These are phyloP conservation scores for Backusella sp. DNA, from an alignment of 192 early-diverging fungal species.

Conservation along the genomic window DNA sequence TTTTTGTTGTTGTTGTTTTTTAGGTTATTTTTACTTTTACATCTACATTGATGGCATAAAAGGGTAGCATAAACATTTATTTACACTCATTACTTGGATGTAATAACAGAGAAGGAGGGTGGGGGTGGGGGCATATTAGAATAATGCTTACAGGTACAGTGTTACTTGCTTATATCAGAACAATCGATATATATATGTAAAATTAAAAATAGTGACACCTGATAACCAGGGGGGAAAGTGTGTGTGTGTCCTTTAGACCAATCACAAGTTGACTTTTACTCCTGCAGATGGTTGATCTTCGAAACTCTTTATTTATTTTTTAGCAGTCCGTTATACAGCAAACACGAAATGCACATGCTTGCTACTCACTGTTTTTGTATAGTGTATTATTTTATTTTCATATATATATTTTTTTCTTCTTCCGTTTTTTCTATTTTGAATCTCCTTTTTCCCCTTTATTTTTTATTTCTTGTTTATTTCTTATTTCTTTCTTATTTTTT, in stretches of 20 bases:
- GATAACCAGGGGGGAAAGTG: neutral
- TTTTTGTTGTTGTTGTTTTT: neutral
- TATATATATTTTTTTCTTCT: neutral
- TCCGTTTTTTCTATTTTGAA: neutral
- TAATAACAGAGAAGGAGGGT: neutral
- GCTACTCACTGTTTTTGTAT: neutral
- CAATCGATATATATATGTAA: neutral
- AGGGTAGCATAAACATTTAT: neutral
- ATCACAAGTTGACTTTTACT: neutral
- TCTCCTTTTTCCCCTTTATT: neutral
- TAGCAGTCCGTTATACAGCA: neutral
- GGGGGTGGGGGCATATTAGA: neutral
- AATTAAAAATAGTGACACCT: constrained; percentile 4
- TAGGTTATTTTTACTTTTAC: too few relatives aligned
- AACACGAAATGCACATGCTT: constrained; percentile 9
- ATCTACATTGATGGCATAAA: too few relatives aligned
- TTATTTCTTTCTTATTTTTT: neutral
- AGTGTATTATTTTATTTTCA: neutral
- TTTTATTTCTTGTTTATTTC: neutral
- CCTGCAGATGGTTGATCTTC: constrained; percentile 9
- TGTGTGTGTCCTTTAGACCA: neutral
- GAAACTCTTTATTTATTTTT: neutral
- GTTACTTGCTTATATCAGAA: neutral
- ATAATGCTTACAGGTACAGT: neutral
- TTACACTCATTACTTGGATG: neutral